Base-by-base conservation (phyloP, 2,329 filamentous ascomycete species). In the Fusarium tricinctum region DNA sequence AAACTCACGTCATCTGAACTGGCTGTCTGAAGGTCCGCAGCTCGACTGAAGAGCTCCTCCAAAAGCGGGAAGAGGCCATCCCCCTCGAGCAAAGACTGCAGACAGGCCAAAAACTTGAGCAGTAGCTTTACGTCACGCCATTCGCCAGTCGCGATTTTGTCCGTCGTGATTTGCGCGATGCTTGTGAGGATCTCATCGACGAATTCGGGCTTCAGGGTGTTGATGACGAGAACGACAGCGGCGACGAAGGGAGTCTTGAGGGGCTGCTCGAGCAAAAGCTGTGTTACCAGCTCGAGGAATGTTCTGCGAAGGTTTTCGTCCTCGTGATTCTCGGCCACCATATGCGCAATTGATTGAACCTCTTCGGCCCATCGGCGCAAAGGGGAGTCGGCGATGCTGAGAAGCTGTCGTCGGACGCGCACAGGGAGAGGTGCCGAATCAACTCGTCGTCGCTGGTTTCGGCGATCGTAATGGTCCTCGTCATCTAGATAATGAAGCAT, bases 171-270 rank as follows among this genome's bases (percentile, higher is more conserved):
- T 35, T 84, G 81, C 3, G 86, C 85, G 43, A 90, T 83, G 70
- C 87, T 88, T 51, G 81, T 84, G 70, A 98, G 83, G 20, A 97
- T 83, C 68, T 93, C 88, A 38, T 85, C 85, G 32, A 91, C 88
- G 35, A 97, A 84, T 70, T 96, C 92, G 6, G 91, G 85, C 76
- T 93, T 93, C 73, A 92, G 81, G 26, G 88, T 87, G 81, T 98
- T 97, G 69, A 90, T 87, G 58, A 93, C 87, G 59, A 97, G 85
- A 43, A 97, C 86, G 15, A 95, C 90, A 20, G 92, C 93, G 12
- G 94, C 94, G 38, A 97, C 86, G 77, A 97, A 98, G 0, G 96
- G 95, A n/a, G 94, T 97, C 84, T 98, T 98, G 79, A 99, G 91
- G 2, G 96, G 96, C 81, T 99, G 96, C 81, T 99, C 96, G 35